Evolutionary conservation across 352 stramenopile genomes (phyloP).

Genomic region (Plasmopara muralis): DNA sequence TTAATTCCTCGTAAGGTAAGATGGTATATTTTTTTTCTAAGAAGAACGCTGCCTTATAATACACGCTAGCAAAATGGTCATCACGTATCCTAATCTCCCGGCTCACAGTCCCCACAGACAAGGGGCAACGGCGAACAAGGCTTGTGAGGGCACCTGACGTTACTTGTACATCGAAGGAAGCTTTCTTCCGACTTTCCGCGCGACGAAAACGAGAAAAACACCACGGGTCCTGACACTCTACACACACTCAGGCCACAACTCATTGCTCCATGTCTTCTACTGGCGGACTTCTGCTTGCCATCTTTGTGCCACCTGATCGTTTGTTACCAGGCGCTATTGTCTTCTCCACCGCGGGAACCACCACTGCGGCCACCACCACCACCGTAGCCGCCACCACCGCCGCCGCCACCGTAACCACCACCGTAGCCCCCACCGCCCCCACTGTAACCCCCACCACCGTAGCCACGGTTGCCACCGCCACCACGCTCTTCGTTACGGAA

Average conservation of each 20-base stretch:
- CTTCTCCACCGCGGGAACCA: slow-evolving; percentile 36
- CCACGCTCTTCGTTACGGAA: slow-evolving; percentile 74
- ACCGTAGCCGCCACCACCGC: slow-evolving; percentile 18
- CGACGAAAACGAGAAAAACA: slow-evolving; percentile 42
- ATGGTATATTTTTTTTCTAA: slow-evolving; percentile 47
- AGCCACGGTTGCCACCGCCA: slow-evolving; percentile 29
- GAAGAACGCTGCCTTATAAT: slow-evolving; percentile 74
- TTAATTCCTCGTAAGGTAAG: slow-evolving; percentile 12
- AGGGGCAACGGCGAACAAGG: slow-evolving; percentile 20
- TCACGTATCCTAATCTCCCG: slow-evolving; percentile 17
- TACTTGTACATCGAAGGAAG: slow-evolving; percentile 74
- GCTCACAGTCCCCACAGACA: slow-evolving; percentile 22
- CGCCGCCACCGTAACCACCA: slow-evolving; percentile 25
- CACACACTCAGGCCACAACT: slow-evolving; percentile 25
- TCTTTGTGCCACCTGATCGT: slow-evolving; percentile 19
- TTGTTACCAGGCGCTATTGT: slow-evolving; percentile 87
- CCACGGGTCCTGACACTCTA: slow-evolving; percentile 20
- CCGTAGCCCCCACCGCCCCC: slow-evolving; percentile 22
- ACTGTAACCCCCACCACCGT: slow-evolving; percentile 14
- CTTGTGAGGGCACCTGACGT: slow-evolving; percentile 47
- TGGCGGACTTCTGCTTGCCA: slow-evolving; percentile 37
- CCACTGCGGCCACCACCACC: slow-evolving; percentile 30
- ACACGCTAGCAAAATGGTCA: slow-evolving; percentile 66
- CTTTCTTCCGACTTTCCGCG: slow-evolving; percentile 58
- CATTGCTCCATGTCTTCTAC: slow-evolving; percentile 36